Percentiles rank a stretch among this genome's conserved stretches.
These are phyloP conservation scores for Starmerella roubikii DNA, from an alignment of 805 yeast species.

Conservation along the genomic window DNA sequence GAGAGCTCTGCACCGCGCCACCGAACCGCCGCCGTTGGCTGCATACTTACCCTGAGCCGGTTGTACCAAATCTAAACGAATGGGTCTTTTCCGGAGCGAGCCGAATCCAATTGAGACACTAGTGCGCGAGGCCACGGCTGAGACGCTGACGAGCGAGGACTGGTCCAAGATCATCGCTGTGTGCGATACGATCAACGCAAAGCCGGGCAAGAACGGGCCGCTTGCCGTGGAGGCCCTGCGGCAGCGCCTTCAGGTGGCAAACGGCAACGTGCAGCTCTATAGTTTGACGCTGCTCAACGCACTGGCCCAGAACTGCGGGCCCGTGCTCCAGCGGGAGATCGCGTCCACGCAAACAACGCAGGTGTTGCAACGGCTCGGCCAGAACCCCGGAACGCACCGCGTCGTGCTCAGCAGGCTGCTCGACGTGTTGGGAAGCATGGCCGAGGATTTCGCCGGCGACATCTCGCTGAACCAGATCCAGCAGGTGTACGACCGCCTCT, in stretches of 20 bases:
- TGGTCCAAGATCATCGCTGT: slow-evolving; percentile 52
- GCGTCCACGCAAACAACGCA: slow-evolving; percentile 43
- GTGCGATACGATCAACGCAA: slow-evolving; percentile 49
- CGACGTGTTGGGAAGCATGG: slow-evolving; percentile 55
- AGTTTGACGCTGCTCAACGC: slow-evolving; percentile 40
- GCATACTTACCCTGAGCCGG: too few species aligned
- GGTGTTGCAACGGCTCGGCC: slow-evolving; percentile 36
- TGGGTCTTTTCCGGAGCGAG: slow-evolving; percentile 16
- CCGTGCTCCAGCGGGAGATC: slow-evolving; percentile 48
- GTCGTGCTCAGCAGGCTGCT: slow-evolving; percentile 52
- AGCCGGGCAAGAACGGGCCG: slow-evolving; percentile 44
- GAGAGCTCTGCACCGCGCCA: too few species aligned
- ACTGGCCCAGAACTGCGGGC: slow-evolving; percentile 65
- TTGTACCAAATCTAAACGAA: background rate
- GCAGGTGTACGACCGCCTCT: slow-evolving; percentile 42
- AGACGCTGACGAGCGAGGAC: slow-evolving; percentile 49
- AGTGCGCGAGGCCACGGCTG: slow-evolving; percentile 44
- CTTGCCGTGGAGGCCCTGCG: slow-evolving; percentile 36
- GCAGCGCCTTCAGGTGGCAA: slow-evolving; percentile 35
- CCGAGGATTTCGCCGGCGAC: slow-evolving; percentile 52
- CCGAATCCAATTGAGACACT: slow-evolving; percentile 18
- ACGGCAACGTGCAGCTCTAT: slow-evolving; percentile 55
- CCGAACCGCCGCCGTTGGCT: too few species aligned
- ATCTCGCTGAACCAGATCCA: slow-evolving; percentile 62
- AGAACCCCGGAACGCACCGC: slow-evolving; percentile 45